Evolutionary conservation across 1,284 basidiomycete species (phyloP), one percentile per base, ranked within the genome.

Genomic region (Anthracocystis walkeri): DNA sequence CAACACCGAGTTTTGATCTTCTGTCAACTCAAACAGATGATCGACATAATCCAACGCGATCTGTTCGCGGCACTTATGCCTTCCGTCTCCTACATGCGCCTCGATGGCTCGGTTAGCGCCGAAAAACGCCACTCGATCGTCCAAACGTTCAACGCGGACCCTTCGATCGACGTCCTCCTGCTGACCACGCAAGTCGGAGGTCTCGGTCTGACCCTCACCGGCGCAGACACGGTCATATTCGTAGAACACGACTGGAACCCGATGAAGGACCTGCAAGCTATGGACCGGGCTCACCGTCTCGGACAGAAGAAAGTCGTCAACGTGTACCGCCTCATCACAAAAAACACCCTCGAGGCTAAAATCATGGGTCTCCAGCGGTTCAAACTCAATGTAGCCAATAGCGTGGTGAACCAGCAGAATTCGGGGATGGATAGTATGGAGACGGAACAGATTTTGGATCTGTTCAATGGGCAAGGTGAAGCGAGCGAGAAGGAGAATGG

Each of bases 211-310:
- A 99, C 97, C 21, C 87, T 99, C 76, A 99, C 97, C 0, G 96
- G 97, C 25, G 97, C 97, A 10, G 97, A 99, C 85, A 99, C 97
- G 1, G 97, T 99, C 75, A 97, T 99, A 75, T 99, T 99, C 82
- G 94, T 99, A 52, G 97, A 99, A 85, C 97, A 99, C 85, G 97
- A 99, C 85, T 99, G 97, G 97, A 99, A 99, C 86, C 97, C 97
- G 20, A 97, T 97, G 95, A 98, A 98, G 86, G 97, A 99, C 87
- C 87, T 99, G 12, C 97, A 99, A 85, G 97, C 97, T 7, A 99
- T 99, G 97, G 97, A 99, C 85, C 90, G 97, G 61, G 97, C 97
- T 1, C 97, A 99, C 87, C 92, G 97, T 61, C 91, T 99, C 31
- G 97, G 97, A 4, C 97, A 99, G 87, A 99, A 97, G 88, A 95